Percentiles rank a stretch among this genome's conserved stretches.
These are phyloP conservation scores for Blastocystis sp. DNA, from an alignment of 352 stramenopile genomes.

Conservation along the genomic window DNA sequence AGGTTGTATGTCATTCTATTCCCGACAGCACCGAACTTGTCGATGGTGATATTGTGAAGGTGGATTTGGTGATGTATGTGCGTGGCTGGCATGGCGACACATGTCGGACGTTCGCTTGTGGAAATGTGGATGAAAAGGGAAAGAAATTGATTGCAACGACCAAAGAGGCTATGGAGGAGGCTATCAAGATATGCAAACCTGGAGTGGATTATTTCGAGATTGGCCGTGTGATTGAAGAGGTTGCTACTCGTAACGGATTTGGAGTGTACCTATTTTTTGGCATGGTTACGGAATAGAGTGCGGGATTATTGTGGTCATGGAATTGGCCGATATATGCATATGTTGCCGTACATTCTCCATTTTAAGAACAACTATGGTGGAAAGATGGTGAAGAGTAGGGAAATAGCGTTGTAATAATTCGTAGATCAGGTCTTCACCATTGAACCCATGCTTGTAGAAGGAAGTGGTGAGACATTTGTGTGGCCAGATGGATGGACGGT, in stretches of 20 bases:
- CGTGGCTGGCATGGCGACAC: constrained; percentile 88
- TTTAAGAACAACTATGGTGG: constrained; percentile 74
- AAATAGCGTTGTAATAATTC: neutral
- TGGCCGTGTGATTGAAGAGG: constrained; percentile 72
- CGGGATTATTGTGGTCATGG: constrained; percentile 89
- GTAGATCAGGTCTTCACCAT: constrained; percentile 85
- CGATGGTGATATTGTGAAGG: constrained; percentile 88
- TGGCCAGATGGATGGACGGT: constrained; percentile 92
- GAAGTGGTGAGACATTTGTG: constrained; percentile 70
- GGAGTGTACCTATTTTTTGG: constrained; percentile 64
- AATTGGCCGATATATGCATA: constrained; percentile 87
- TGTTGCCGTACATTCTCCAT: constrained; percentile 84
- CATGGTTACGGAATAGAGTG: constrained; percentile 62
- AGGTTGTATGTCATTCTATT: constrained; percentile 92
- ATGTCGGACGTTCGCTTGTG: constrained; percentile 87
- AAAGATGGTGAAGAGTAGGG: constrained; percentile 78
- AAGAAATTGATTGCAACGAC: constrained; percentile 74
- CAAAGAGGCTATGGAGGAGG: constrained; percentile 72
- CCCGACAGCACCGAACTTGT: constrained; percentile 79
- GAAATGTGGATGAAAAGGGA: constrained; percentile 72
- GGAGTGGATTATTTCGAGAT: constrained; percentile 74
- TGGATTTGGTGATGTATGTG: constrained; percentile 85
- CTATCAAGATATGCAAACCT: constrained; percentile 77
- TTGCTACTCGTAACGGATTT: constrained; percentile 69
- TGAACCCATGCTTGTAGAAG: constrained; percentile 89